phyloP scores from a whole-genome alignment of 176 grass and related monocot species.

The Metroxylon sagu region DNA sequence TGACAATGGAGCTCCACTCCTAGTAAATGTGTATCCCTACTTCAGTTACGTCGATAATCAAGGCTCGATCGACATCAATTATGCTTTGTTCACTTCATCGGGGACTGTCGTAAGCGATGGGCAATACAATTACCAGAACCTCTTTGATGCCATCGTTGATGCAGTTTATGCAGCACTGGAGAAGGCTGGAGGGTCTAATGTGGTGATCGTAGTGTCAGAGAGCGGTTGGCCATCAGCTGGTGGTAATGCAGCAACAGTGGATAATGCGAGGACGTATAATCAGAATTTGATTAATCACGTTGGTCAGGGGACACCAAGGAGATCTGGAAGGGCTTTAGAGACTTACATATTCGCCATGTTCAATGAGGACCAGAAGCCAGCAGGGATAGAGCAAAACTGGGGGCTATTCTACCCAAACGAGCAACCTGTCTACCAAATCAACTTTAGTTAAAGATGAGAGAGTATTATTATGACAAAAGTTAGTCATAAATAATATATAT shows the following conservation, averaged over 20 bases:
- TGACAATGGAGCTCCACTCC: conserved; percentile 38
- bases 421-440: conserved; percentile 33
- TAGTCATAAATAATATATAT: no score
- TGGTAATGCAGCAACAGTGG: conserved; percentile 19
- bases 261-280: conserved; percentile 55
- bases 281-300: conserved; percentile 58
- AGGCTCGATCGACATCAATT: conserved; percentile 8
- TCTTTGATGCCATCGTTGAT: conserved; percentile 53
- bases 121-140: conserved; percentile 37
- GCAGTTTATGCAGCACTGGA: conserved; percentile 43
- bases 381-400: conserved; percentile 33
- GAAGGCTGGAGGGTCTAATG: conserved; percentile 3
- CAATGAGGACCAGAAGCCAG: conserved; percentile 51
- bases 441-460: conserved; percentile 6
- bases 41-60: conserved; percentile 28
- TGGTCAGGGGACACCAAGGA: conserved; percentile 45
- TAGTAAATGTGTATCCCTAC: conserved; percentile 77
- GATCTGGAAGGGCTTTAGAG: conserved; percentile 20
- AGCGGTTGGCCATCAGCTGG: conserved; percentile 66
- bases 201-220: conserved; percentile 52
- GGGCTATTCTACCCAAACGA: conserved; percentile 50
- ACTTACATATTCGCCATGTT: conserved; percentile 76
- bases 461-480: no score
- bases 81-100: conserved; percentile 37
- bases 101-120: conserved; percentile 31